Conservation (phyloP, 139 green algal species). For the Chlamydomonas urium region DNA sequence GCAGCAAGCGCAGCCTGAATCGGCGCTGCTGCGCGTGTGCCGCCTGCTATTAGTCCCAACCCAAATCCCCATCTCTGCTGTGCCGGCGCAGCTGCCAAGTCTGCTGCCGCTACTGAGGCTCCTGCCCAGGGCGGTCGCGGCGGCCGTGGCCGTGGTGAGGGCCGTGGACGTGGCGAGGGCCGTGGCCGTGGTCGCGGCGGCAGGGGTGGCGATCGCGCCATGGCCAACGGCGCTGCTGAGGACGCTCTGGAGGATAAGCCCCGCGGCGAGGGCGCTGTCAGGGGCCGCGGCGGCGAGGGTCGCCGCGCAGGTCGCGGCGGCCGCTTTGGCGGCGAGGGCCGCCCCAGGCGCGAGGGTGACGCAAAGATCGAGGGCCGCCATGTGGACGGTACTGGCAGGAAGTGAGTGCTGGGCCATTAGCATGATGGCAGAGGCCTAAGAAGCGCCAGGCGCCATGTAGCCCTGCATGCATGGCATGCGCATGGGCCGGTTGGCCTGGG, state of each 20-base stretch:
- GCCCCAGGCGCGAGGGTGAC: background rate
- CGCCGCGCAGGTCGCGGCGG: slow-evolving; percentile 28
- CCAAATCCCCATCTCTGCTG: background rate
- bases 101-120: background rate
- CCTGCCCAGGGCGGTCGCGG: slow-evolving; percentile 1
- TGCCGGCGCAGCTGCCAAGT: slow-evolving; percentile 7
- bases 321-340: slow-evolving; percentile 49
- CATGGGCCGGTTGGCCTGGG: background rate
- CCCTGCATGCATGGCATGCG: background rate
- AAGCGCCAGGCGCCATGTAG: background rate
- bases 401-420: slow-evolving; percentile 43
- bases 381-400: slow-evolving; percentile 64
- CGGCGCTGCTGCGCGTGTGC: background rate
- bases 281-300: slow-evolving; percentile 34
- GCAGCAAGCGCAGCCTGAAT: background rate
- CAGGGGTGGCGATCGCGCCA: slow-evolving; percentile 11
- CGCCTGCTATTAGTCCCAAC: background rate
- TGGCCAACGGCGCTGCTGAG: slow-evolving; percentile 1
- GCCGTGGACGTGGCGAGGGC: slow-evolving; percentile 23
- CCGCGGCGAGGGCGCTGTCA: slow-evolving; percentile 24
- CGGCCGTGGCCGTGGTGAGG: slow-evolving; percentile 20
- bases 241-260: slow-evolving; percentile 15
- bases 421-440: background rate
- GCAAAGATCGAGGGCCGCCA: background rate
- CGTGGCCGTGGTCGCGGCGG: slow-evolving; percentile 34